phyloP scores from a whole-genome alignment of 305 asterid species.

The Coffea humblotiana region DNA sequence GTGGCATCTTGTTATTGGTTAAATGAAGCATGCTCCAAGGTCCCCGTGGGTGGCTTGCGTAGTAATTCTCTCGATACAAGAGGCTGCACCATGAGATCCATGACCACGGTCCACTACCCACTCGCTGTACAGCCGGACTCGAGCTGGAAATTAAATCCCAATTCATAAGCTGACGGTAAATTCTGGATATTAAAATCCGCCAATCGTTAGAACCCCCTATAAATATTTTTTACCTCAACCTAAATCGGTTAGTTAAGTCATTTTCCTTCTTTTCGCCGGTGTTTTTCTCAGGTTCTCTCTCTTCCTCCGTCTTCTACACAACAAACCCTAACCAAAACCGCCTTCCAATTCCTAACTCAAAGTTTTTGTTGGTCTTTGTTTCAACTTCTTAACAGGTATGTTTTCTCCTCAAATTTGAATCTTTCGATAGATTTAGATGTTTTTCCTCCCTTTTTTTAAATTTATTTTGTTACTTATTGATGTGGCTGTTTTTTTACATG shows the following conservation, averaged over 20 bases:
- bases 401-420: neutral
- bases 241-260: no score
- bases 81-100: neutral
- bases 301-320: neutral
- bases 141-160: neutral
- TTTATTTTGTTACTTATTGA: neutral
- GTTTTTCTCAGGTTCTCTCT: neutral
- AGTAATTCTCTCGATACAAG: neutral
- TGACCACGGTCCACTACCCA: no score
- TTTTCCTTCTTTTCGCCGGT: no score
- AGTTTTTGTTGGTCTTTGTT: neutral
- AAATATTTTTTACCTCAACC: neutral
- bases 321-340: slow-evolving; percentile 9
- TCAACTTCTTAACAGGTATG: slow-evolving; percentile 7
- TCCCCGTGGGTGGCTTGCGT: no score
- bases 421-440: neutral
- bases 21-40: no score
- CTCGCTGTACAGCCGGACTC: neutral
- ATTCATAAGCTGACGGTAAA: neutral
- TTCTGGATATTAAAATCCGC: slow-evolving; percentile 10
- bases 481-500: neutral
- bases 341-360: neutral
- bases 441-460: neutral
- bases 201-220: neutral
- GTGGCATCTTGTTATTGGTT: no score